Conservation (phyloP, 2,329 filamentous ascomycete genomes). For the Aspergillus bombycis region DNA sequence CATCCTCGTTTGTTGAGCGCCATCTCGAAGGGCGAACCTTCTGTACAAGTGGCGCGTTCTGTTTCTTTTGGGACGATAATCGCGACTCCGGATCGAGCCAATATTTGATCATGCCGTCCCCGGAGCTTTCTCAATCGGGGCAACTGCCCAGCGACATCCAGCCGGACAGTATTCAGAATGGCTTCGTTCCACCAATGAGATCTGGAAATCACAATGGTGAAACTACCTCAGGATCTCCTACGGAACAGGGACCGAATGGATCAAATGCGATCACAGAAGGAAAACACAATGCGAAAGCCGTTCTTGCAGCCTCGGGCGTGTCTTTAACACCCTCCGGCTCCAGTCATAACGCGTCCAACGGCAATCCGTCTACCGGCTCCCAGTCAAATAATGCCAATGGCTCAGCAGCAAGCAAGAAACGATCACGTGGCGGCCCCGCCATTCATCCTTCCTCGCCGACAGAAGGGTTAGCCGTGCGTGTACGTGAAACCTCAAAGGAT, state of each 20-base stretch:
- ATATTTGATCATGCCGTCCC: constrained; percentile 38
- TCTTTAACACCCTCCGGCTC: constrained; percentile 31
- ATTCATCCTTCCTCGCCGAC: constrained; percentile 45
- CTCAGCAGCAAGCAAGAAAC: constrained; percentile 56
- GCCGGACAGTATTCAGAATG: constrained; percentile 27
- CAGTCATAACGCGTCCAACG: constrained; percentile 33
- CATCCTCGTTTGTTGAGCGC: constrained; percentile 30
- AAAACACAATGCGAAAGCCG: constrained; percentile 63
- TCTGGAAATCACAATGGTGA: constrained; percentile 26
- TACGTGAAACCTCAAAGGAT: constrained; percentile 47
- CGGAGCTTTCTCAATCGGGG: constrained; percentile 33
- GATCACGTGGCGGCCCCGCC: constrained; percentile 62
- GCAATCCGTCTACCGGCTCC: constrained; percentile 28
- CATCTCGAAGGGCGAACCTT: constrained; percentile 23
- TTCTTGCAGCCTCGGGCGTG: constrained; percentile 57
- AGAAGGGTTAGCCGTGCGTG: constrained; percentile 34
- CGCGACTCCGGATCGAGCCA: not conserved
- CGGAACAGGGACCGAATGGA: constrained; percentile 33
- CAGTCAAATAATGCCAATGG: constrained; percentile 51
- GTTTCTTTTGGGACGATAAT: constrained; percentile 12
- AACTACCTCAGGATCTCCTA: constrained; percentile 22
- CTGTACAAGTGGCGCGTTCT: constrained; percentile 25
- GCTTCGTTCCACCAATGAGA: constrained; percentile 26
- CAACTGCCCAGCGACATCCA: constrained; percentile 29
- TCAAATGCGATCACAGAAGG: constrained; percentile 57